phyloP scores from a whole-genome alignment of 164 flowering plant genomes.

The Brasenia schreberi region DNA sequence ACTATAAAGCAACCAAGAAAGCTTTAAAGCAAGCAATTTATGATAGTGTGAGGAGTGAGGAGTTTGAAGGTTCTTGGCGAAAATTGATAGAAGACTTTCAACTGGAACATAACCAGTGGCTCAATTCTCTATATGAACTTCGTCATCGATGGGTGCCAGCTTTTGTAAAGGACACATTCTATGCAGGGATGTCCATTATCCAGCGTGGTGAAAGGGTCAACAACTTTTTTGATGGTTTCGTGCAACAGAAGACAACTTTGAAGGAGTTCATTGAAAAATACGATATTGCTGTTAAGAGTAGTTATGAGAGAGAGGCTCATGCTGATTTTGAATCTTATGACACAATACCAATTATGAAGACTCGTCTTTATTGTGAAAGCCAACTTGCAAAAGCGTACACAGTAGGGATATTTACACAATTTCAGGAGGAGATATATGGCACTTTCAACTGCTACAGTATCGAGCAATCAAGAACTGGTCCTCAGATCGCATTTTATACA shows the following conservation, averaged over 20 bases:
- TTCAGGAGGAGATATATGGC: constrained; percentile 34
- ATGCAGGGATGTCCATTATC: constrained; percentile 46
- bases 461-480: background rate
- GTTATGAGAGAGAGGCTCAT: constrained; percentile 25
- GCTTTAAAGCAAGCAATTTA: constrained; percentile 32
- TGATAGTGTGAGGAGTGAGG: constrained; percentile 34
- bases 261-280: constrained; percentile 58
- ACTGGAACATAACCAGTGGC: constrained; percentile 51
- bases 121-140: constrained; percentile 39
- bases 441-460: constrained; percentile 15
- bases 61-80: constrained; percentile 62
- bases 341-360: constrained; percentile 17
- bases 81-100: constrained; percentile 44
- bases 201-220: constrained; percentile 26
- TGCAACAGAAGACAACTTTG: constrained; percentile 48
- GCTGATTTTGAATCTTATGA: constrained; percentile 32
- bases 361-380: constrained; percentile 29
- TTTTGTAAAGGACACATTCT: constrained; percentile 43
- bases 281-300: constrained; percentile 44
- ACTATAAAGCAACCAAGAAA: constrained; percentile 36
- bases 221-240: constrained; percentile 46
- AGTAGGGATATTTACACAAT: constrained; percentile 26
- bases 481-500: constrained; percentile 1
- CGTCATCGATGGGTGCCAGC: constrained; percentile 61
- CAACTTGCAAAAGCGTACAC: constrained; percentile 38